phyloP scores from a whole-genome alignment of 2,329 filamentous ascomycete genomes.

The Escovopsis sp. region DNA sequence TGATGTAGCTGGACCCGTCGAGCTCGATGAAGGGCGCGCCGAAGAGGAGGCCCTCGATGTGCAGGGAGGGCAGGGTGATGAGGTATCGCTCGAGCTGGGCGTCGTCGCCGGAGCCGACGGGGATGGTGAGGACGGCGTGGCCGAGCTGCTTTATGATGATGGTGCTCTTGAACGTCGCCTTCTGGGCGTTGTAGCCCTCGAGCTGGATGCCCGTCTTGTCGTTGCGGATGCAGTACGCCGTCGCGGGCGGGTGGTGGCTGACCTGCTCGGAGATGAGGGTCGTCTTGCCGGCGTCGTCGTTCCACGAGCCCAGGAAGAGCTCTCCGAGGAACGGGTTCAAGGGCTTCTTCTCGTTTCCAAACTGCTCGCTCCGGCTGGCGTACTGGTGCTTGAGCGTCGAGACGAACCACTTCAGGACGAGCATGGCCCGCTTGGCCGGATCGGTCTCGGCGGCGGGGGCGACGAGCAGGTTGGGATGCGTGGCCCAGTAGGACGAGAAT shows the following conservation, averaged over 20 bases:
- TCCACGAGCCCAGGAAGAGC: slow-evolving; percentile 85
- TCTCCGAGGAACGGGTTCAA: slow-evolving; percentile 93
- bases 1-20: slow-evolving; percentile 71
- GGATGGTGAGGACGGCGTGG: slow-evolving; percentile 69
- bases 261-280: slow-evolving; percentile 89
- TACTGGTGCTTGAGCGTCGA: slow-evolving; percentile 84
- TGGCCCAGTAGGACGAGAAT: slow-evolving; percentile 72
- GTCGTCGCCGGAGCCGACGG: slow-evolving; percentile 22
- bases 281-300: slow-evolving; percentile 67
- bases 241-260: slow-evolving; percentile 85
- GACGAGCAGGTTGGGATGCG: slow-evolving; percentile 63
- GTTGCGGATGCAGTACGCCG: slow-evolving; percentile 88
- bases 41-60: slow-evolving; percentile 86
- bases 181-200: slow-evolving; percentile 92
- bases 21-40: slow-evolving; percentile 83
- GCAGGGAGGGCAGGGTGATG: slow-evolving; percentile 79
- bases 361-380: slow-evolving; percentile 58
- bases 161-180: slow-evolving; percentile 83
- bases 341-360: slow-evolving; percentile 92
- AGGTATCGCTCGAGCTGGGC: slow-evolving; percentile 55
- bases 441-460: slow-evolving; percentile 70
- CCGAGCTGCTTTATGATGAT: slow-evolving; percentile 94
- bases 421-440: slow-evolving; percentile 64
- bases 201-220: slow-evolving; percentile 62
- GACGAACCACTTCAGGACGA: slow-evolving; percentile 94